Base-by-base conservation (phyloP, 2,329 filamentous ascomycete genomes). In the Stemphylium lycopersici region DNA sequence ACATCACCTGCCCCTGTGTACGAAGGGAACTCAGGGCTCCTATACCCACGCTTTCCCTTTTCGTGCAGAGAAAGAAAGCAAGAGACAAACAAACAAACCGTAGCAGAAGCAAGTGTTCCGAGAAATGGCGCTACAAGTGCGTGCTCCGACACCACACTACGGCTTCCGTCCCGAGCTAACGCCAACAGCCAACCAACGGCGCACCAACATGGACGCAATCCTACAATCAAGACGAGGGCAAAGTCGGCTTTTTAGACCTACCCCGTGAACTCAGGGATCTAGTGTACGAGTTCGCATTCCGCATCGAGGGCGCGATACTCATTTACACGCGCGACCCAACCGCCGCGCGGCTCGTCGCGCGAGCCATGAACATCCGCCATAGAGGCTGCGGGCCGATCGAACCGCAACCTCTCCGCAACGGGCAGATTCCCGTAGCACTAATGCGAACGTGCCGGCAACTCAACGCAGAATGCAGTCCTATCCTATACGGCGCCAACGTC, bases 401-500 rank as follows among this genome's bases (percentile, higher is more conserved):
- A 38, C 70, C 70, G 1, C 55, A 58, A 16, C 54, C 56, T 8
- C 38, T 73, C 3, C 42, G 40, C 22, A 57, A 50, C 13, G 26
- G 39, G 6, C 36, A 41, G 7, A 55, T 71, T 6, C 61, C 69
- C 2, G 59, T 58, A 32, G 51, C 62, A 12, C 47, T 74, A 4
- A 24, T 81, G 10, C 63, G 59, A 16, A 75, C 75, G 4, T 80
- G 76, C 63, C 71, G 71, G 24, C 79, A 78, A 49, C 66, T 79
- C 31, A 67, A 79, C 52, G 44, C 62, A 18, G 80, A 82, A 66
- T 71, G 71, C 8, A 69, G 69, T 4, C 74, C 76, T 2, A 72
- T 83, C 4, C 71, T 84, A 3, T 84, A 83, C 55, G 74, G 76
- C 24, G 58, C 61, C 15, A 83, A 83, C 60, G 74, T 72, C 20